phyloP scores from a whole-genome alignment of 805 yeast genomes.

The Phaffomyces antillensis region DNA sequence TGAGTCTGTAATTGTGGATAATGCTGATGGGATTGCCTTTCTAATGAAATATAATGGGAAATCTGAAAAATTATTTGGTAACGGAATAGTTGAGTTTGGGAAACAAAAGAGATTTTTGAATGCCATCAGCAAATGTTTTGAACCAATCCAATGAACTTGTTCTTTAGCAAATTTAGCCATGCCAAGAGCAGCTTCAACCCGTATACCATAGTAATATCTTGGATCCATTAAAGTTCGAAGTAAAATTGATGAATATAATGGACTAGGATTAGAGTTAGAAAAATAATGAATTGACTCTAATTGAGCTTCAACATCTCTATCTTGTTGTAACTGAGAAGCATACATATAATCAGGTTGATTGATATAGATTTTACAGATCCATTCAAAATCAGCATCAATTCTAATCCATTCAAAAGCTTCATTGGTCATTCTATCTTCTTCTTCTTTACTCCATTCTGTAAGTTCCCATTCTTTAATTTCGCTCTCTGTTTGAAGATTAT shows the following conservation, averaged over 20 bases:
- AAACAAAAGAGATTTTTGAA: conserved; percentile 71
- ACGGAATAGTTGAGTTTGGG: conserved; percentile 56
- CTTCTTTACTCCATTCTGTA: conserved; percentile 61
- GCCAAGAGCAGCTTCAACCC: conserved; percentile 81
- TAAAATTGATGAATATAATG: conserved; percentile 67
- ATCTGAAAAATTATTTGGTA: conserved; percentile 74
- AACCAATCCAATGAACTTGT: conserved; percentile 61
- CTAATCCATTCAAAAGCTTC: conserved; percentile 98
- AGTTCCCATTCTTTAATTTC: conserved; percentile 71
- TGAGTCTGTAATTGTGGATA: conserved; percentile 55
- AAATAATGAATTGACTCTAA: conserved; percentile 73
- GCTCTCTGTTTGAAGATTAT: conserved; percentile 51
- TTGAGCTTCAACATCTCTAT: conserved; percentile 95
- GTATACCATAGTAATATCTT: conserved; percentile 81
- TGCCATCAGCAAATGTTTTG: conserved; percentile 62
- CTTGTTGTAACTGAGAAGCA: conserved; percentile 88
- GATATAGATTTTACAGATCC: conserved; percentile 79
- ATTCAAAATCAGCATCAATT: conserved; percentile 95
- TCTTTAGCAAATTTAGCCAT: conserved; percentile 60
- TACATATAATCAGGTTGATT: conserved; percentile 95
- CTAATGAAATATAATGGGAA: conserved; percentile 63
- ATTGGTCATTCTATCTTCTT: conserved; percentile 57
- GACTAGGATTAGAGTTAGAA: conserved; percentile 50
- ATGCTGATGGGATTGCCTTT: conserved; percentile 56
- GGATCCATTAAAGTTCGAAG: conserved; percentile 76